Conservation (phyloP, 179 eudicot genomes). For the Silene coronaria region DNA sequence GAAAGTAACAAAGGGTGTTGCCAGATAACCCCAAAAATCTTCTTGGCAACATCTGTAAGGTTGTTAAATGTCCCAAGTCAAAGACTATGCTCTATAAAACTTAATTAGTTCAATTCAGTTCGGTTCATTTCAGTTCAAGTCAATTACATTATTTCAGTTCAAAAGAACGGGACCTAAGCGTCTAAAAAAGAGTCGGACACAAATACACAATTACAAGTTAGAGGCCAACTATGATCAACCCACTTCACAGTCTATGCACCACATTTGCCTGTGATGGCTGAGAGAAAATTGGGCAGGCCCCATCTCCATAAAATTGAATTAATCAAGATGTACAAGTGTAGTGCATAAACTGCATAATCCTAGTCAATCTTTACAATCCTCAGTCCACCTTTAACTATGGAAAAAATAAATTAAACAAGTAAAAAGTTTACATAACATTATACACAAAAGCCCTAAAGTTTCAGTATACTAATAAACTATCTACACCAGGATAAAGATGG, state of each 20-base stretch:
- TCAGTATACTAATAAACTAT: not conserved
- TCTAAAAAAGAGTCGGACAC: too few relatives aligned
- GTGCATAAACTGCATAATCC: slow-evolving; percentile 8
- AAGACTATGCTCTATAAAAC: too few relatives aligned
- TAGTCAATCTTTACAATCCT: slow-evolving; percentile 9
- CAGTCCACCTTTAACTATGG: not conserved
- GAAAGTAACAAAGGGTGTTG: too few relatives aligned
- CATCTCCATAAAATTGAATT: not conserved
- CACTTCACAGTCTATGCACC: not conserved
- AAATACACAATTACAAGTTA: slow-evolving; percentile 4
- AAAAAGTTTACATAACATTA: not conserved
- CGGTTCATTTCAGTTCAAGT: too few relatives aligned
- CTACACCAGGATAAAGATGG: slow-evolving; percentile 21
- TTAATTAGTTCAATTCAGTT: too few relatives aligned
- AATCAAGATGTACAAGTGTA: slow-evolving; percentile 8
- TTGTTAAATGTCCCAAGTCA: not conserved
- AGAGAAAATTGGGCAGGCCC: slow-evolving; percentile 11
- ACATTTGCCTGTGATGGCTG: slow-evolving; percentile 2
- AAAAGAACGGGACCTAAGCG: too few relatives aligned
- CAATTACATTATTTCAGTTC: too few relatives aligned
- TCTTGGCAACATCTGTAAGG: not conserved
- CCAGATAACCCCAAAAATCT: too few relatives aligned
- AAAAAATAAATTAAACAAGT: not conserved
- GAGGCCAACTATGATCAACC: slow-evolving; percentile 10
- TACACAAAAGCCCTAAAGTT: slow-evolving; percentile 2